Base-by-base conservation (phyloP, 345 rosid genomes). In the Acer yangbiense region DNA sequence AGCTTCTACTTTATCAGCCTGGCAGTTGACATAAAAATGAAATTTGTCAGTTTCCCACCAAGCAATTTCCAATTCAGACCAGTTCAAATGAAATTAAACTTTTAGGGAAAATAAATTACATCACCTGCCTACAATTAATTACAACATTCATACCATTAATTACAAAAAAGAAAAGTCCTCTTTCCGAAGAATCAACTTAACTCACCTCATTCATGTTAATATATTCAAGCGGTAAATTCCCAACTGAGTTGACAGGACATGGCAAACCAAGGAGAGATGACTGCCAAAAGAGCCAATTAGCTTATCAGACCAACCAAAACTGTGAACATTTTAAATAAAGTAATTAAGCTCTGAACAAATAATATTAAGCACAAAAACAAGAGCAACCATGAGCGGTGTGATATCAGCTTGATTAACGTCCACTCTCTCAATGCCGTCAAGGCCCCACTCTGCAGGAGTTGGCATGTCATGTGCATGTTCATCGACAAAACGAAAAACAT, bases 351-450 rank as follows among this genome's bases (percentile, higher is more conserved):
- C 17, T 57, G 69, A 76, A 54, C n/a, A 68, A 14, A 54, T 43
- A 57, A 46, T 25, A 63, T 18, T 69, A 35, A 64, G 75, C 52
- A 65, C 60, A 74, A 58, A 4, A 75, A 39, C 69, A 78, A 80
- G 23, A 65, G 77, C 65, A 83, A 95, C 99, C 99, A 95, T 92
- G 52, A 93, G 87, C 13, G 98, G 91, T 81, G 99, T 92, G 80
- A 95, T 92, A 88, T 95, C 98, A 80, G 97, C 98, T 90, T 95
- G 99, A 86, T 93, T 95, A 80, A 95, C 98, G 81, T 95, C 98
- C 72, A 93, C 92, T 82, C 99, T 91, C 88, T 95, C 99, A 66
- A 93, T 82, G 54, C 82, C 88, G 71, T 82, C 81, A 72, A 93
- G 94, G 67, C 92, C 98, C 99, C 99, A 95, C 2, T 81, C 90